A percentile compares a stretch with the other conserved stretches of the same genome.
phyloP scores from a whole-genome alignment of 495 filamentous ascomycete species.

The Aspergillus nidulans region DNA sequence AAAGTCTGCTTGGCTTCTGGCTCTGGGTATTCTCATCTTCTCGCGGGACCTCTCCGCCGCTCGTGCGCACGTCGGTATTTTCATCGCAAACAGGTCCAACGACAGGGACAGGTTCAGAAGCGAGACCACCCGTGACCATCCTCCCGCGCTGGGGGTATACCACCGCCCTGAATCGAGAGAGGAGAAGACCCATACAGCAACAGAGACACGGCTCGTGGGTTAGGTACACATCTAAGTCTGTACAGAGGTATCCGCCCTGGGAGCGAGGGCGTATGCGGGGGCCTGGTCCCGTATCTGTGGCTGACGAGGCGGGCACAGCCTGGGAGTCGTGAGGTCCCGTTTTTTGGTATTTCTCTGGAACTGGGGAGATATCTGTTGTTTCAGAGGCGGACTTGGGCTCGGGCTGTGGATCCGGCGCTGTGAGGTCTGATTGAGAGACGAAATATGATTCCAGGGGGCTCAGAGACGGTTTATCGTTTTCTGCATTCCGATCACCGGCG shows the following conservation, averaged over 20 bases:
- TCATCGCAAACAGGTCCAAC: constrained; percentile 13
- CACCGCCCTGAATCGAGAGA: constrained; percentile 79
- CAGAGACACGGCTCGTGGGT: constrained; percentile 94
- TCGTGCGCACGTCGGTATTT: constrained; percentile 45
- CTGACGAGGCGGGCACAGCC: not conserved
- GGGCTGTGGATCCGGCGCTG: not conserved
- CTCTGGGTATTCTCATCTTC: constrained; percentile 16
- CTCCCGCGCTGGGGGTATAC: constrained; percentile 62
- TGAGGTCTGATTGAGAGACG: constrained; percentile 22
- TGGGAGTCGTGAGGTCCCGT: constrained; percentile 7
- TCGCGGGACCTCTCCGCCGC: not conserved
- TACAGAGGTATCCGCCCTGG: constrained; percentile 87
- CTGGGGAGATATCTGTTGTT: constrained; percentile 1
- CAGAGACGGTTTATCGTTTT: constrained; percentile 17
- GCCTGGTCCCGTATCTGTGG: constrained; percentile 4
- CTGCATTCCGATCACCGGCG: constrained; percentile 14
- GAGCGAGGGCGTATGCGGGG: constrained; percentile 38
- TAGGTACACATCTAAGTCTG: constrained; percentile 82
- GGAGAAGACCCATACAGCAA: constrained; percentile 92
- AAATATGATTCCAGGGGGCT: constrained; percentile 37
- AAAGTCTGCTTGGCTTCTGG: constrained; percentile 14
- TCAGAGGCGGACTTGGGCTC: not conserved
- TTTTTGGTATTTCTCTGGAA: constrained; percentile 21
- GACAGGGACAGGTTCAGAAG: constrained; percentile 32
- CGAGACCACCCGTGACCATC: constrained; percentile 36